Conservation (phyloP, 805 yeast species). For the Candida adriatica region DNA sequence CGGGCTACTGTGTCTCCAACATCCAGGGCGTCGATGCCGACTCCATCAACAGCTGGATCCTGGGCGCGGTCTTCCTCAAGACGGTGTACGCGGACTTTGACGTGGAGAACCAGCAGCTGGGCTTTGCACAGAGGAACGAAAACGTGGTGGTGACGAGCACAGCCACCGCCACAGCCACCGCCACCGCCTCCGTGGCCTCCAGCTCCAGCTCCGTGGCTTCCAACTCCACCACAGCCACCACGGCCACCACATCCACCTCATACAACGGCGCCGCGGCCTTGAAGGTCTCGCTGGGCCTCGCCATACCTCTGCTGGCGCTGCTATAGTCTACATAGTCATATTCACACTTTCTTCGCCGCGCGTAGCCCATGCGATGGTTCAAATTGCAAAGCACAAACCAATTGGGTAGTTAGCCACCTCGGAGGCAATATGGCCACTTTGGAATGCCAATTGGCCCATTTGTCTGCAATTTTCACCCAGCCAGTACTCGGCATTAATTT, state of each 20-base stretch:
- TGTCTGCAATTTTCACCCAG: too few relatives aligned
- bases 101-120: conserved; percentile 40
- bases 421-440: too few relatives aligned
- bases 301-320: too few relatives aligned
- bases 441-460: too few relatives aligned
- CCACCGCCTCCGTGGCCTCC: neutral
- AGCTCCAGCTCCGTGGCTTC: neutral
- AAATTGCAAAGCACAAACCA: too few relatives aligned
- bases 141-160: conserved; percentile 24
- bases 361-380: too few relatives aligned
- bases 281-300: too few relatives aligned
- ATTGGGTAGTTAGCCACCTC: too few relatives aligned
- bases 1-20: conserved; percentile 56
- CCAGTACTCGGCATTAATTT: too few relatives aligned
- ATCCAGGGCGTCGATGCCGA: conserved; percentile 47
- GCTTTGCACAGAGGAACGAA: conserved; percentile 42
- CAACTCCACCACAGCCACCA: conserved; percentile 4
- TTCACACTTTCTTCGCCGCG: too few relatives aligned
- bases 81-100: conserved; percentile 53
- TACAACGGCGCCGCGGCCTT: conserved; percentile 7
- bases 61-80: conserved; percentile 57
- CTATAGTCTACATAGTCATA: too few relatives aligned
- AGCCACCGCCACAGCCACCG: conserved; percentile 11
- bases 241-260: conserved; percentile 4
- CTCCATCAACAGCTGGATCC: conserved; percentile 43